Evolutionary conservation across 306 rosid genomes (phyloP), one percentile per base, ranked within the genome.

Genomic region (Luffa acutangula): DNA sequence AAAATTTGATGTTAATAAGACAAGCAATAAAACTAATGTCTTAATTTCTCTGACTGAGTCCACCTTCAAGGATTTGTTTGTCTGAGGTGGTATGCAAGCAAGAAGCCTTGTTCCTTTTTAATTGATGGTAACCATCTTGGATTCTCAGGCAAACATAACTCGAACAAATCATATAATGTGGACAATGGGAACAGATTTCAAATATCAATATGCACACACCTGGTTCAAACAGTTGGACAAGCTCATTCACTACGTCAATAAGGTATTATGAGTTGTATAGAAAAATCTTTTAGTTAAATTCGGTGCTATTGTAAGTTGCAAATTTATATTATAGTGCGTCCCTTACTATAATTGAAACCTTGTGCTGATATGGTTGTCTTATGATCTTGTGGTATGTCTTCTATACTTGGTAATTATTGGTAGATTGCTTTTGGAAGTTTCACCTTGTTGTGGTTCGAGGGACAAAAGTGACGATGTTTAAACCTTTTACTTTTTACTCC

Each of bases 111-210:
- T 21, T 39, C 34, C 43, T 7, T 82, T 77, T 71, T 66, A 70
- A 81, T 65, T 74, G 69, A 81, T 88, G 85, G 77, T 79, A 33
- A n/a, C 9, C 75, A 43, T 79, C 54, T 69, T 60, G 84, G 74
- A 86, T 86, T 73, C 52, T 84, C 97, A 95, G 99, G 97, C 97
- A 31, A 95, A 95, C 82, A 86, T 93, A 49, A 95, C 97, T 43
- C 96, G 97, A 41, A 93, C 97, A 79, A 93, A 93, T 84, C 99
- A 93, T 82, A 70, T 95, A 85, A 95, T 95, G 99, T 95, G 96
- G 96, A 95, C 99, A 21, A 95, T 95, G 99, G 99, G 99, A 84
- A 95, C 99, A 20, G 99, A 95, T 91, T 95, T 95, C 84, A 91
- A 87, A 89, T 95, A 95, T 85, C 99, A 95, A 83, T 93, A 91